These are phyloP conservation scores for Podospora didyma DNA, from an alignment of 495 filamentous ascomycete species.

Conservation along the genomic window DNA sequence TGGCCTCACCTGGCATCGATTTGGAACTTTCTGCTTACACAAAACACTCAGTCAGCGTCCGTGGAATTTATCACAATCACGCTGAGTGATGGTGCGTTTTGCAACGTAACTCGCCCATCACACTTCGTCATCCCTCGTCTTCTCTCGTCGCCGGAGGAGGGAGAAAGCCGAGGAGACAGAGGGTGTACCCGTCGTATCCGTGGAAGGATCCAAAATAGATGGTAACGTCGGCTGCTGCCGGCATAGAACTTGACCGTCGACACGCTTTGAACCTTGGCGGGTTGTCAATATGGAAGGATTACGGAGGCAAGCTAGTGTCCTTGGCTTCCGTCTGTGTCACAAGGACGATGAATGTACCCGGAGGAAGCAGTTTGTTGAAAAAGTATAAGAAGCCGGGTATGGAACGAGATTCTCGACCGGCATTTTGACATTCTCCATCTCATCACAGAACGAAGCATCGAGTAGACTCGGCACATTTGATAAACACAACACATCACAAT, in stretches of 20 bases:
- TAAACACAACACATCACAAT: background rate
- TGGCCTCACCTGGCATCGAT: background rate
- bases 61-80: background rate
- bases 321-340: background rate
- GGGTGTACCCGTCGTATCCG: background rate
- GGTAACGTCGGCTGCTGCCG: background rate
- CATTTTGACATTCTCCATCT: background rate
- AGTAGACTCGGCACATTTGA: background rate
- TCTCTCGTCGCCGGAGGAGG: background rate
- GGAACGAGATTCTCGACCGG: background rate
- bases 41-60: background rate
- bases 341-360: background rate
- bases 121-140: background rate
- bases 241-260: background rate
- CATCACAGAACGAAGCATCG: background rate
- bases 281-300: background rate
- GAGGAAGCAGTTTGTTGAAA: background rate
- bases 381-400: background rate
- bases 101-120: background rate
- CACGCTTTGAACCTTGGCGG: background rate
- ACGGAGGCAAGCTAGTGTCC: background rate
- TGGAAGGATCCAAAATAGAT: background rate
- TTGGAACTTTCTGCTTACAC: background rate
- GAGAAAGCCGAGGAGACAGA: background rate
- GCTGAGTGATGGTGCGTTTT: background rate